A percentile compares a stretch with the other conserved stretches of the same genome.
These are phyloP conservation scores for Myxozyma nipponensis DNA, from an alignment of 805 yeast genomes.

Conservation along the genomic window DNA sequence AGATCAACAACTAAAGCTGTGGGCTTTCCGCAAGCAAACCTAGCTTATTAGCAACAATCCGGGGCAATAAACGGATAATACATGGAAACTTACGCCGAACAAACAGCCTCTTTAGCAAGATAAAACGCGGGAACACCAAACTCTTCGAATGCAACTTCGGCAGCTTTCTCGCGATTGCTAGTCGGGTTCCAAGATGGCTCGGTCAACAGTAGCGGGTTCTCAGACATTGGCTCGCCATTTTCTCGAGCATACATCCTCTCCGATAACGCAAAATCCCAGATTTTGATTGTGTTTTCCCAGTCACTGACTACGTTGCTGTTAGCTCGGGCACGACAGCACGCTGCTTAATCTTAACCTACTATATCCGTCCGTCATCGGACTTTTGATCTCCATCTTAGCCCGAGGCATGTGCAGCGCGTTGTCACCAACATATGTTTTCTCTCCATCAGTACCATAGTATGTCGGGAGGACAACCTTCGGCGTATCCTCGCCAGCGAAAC, in stretches of 20 bases:
- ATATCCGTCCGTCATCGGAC: slow-evolving; percentile 38
- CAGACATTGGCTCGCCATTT: slow-evolving; percentile 36
- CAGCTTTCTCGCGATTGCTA: slow-evolving; percentile 52
- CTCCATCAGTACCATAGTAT: slow-evolving; percentile 45
- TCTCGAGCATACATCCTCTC: slow-evolving; percentile 49
- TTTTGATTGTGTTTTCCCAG: slow-evolving; percentile 63
- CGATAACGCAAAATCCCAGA: slow-evolving; percentile 64
- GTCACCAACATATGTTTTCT: slow-evolving; percentile 38
- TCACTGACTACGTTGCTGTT: slow-evolving; percentile 44
- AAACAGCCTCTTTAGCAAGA: slow-evolving; percentile 69
- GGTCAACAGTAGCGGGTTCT: slow-evolving; percentile 60
- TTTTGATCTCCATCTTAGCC: slow-evolving; percentile 35
- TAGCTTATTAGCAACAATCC: slow-evolving; percentile 25
- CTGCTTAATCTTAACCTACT: too few relatives aligned
- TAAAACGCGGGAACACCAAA: slow-evolving; percentile 74
- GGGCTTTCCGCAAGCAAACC: slow-evolving; percentile 72
- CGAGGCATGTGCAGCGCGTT: slow-evolving; percentile 42
- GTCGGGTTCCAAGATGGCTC: slow-evolving; percentile 69
- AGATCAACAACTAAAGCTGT: slow-evolving; percentile 78
- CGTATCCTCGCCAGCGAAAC: slow-evolving; percentile 88
- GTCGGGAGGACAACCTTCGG: slow-evolving; percentile 79
- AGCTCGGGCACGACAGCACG: neutral
- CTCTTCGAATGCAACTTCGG: slow-evolving; percentile 71
- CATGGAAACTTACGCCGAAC: slow-evolving; percentile 41
- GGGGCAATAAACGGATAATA: neutral